Percentiles rank a stretch among this genome's conserved stretches.
Conservation (phyloP, 1,139 yeast genomes). For the Protomyces inundatus region DNA sequence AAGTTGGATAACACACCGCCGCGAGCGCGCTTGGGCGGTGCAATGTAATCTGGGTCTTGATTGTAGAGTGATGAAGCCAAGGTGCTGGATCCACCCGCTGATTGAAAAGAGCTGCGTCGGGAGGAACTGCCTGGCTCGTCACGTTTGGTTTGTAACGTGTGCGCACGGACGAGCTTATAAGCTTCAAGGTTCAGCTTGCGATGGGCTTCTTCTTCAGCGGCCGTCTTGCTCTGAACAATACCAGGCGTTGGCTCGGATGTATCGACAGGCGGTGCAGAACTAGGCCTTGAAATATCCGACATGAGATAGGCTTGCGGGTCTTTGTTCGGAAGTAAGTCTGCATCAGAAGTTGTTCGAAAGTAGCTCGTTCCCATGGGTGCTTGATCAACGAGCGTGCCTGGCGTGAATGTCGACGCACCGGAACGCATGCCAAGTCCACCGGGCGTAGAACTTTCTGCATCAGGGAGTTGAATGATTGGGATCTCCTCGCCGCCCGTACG, state of each 20-base stretch:
- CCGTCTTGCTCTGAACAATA: not conserved
- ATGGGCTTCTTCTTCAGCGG: constrained; percentile 4
- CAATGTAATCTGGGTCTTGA: not conserved
- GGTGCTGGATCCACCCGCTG: not conserved
- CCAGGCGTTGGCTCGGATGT: not conserved
- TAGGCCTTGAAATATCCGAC: constrained; percentile 1
- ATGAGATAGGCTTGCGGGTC: not conserved
- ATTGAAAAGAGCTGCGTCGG: constrained; percentile 15
- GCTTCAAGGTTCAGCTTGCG: constrained; percentile 19
- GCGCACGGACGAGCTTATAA: constrained; percentile 23
- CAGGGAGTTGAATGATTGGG: constrained; percentile 10
- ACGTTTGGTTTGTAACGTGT: constrained; percentile 8
- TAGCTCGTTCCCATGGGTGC: not conserved
- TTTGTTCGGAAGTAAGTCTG: not conserved
- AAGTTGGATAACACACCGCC: constrained; percentile 23
- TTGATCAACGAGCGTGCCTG: not conserved
- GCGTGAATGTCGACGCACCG: not conserved
- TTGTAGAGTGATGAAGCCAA: not conserved
- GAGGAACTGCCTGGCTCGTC: not conserved
- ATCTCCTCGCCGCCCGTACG: not conserved
- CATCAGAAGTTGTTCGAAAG: not conserved
- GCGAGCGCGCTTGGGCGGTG: not conserved
- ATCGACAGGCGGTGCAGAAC: not conserved
- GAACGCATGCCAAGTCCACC: not conserved
- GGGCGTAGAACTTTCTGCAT: not conserved